phyloP scores from a whole-genome alignment of 495 filamentous ascomycete genomes.

The Podospora fimiseda region DNA sequence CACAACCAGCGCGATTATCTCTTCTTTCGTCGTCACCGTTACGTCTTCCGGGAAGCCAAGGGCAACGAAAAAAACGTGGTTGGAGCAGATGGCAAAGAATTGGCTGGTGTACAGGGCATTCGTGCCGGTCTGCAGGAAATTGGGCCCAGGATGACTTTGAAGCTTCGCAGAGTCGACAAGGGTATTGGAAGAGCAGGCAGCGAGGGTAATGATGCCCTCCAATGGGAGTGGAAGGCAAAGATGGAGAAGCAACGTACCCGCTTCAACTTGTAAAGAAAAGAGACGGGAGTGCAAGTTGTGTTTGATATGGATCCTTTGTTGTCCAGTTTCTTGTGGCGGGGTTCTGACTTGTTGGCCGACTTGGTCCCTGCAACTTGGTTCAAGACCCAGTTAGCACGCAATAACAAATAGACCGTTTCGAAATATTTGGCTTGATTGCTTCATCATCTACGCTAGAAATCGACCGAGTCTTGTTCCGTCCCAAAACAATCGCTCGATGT shows the following conservation, averaged over 20 bases:
- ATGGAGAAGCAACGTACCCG: constrained; percentile 91
- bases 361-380: too few species aligned
- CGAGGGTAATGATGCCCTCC: constrained; percentile 56
- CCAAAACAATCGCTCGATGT: too few species aligned
- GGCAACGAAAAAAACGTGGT: constrained; percentile 80
- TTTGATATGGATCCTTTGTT: too few species aligned
- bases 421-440: too few species aligned
- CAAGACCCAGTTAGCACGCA: too few species aligned
- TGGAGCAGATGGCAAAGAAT: constrained; percentile 79
- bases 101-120: constrained; percentile 75
- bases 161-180: constrained; percentile 85
- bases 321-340: not conserved
- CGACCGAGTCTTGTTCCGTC: too few species aligned
- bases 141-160: constrained; percentile 75
- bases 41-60: constrained; percentile 83
- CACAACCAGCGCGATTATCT: constrained; percentile 95
- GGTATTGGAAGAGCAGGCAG: constrained; percentile 77
- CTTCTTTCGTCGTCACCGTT: constrained; percentile 83
- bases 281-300: too few species aligned
- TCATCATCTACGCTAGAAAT: too few species aligned
- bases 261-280: constrained; percentile 74
- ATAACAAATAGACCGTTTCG: too few species aligned
- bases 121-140: constrained; percentile 79
- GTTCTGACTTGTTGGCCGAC: not conserved
- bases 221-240: constrained; percentile 88